Percentiles rank a stretch among this genome's conserved stretches.
phyloP scores from a whole-genome alignment of 2,329 filamentous ascomycete genomes.

The Teratosphaeria epicoccoides region DNA sequence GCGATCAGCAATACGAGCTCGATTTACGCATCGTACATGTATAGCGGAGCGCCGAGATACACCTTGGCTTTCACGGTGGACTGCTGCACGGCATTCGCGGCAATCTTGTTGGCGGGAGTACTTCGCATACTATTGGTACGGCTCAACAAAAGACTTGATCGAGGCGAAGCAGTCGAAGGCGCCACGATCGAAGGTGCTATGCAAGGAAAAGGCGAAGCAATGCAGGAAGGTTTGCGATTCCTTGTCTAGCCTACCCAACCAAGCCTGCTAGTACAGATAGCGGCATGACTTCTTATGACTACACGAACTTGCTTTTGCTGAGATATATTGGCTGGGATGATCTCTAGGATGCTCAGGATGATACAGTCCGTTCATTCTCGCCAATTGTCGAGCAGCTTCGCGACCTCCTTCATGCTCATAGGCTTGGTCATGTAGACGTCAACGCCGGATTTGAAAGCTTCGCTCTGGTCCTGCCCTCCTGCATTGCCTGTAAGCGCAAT shows the following conservation, averaged over 20 bases:
- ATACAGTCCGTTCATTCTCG: background rate
- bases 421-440: slow-evolving; percentile 27
- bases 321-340: too few relatives aligned
- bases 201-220: slow-evolving; percentile 1
- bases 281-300: background rate
- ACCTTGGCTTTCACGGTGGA: slow-evolving; percentile 56
- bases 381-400: slow-evolving; percentile 1
- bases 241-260: too few relatives aligned
- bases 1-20: slow-evolving; percentile 42
- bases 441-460: slow-evolving; percentile 21
- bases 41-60: slow-evolving; percentile 24
- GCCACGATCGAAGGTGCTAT: background rate
- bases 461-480: slow-evolving; percentile 13
- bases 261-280: background rate
- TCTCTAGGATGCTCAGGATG: background rate
- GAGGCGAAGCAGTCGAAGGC: background rate
- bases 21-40: slow-evolving; percentile 43
- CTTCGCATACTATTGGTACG: slow-evolving; percentile 53
- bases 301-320: background rate
- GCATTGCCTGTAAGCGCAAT: slow-evolving; percentile 26
- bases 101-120: slow-evolving; percentile 52
- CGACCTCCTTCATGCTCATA: slow-evolving; percentile 17
- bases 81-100: slow-evolving; percentile 52
- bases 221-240: slow-evolving; percentile 1
- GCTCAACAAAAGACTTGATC: slow-evolving; percentile 59